Conservation (phyloP, 768 basidiomycete genomes). For the Termitomyces sp. region DNA sequence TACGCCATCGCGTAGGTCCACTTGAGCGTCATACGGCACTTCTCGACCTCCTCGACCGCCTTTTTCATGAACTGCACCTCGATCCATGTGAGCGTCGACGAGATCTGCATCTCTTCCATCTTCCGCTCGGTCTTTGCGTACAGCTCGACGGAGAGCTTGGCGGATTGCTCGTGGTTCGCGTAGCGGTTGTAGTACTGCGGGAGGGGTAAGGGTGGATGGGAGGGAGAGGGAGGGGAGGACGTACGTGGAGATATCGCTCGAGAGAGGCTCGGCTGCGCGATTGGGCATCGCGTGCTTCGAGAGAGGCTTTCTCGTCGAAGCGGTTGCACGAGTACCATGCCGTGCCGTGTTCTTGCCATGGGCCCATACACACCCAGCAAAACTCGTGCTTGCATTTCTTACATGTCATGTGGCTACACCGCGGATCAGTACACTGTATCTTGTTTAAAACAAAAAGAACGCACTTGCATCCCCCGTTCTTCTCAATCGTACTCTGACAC, state of each 20-base stretch:
- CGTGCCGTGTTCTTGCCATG: constrained; percentile 96
- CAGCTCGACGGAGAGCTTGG: constrained; percentile 88
- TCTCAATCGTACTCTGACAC: constrained; percentile 98
- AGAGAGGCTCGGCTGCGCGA: constrained; percentile 85
- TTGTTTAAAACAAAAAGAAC: constrained; percentile 25
- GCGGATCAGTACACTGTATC: neutral
- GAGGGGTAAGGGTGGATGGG: constrained; percentile 1
- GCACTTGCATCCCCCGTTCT: constrained; percentile 99
- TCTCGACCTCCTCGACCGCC: constrained; percentile 87
- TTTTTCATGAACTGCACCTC: constrained; percentile 99
- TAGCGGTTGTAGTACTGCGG: constrained; percentile 95
- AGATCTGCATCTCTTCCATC: constrained; percentile 99
- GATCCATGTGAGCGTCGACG: constrained; percentile 92
- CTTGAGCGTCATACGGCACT: constrained; percentile 92
- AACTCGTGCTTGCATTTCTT: constrained; percentile 99
- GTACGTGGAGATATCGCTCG: constrained; percentile 92
- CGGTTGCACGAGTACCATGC: constrained; percentile 98
- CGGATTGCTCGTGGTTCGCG: constrained; percentile 99
- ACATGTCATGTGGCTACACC: constrained; percentile 94
- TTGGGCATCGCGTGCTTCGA: constrained; percentile 88
- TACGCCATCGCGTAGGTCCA: constrained; percentile 99
- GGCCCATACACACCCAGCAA: constrained; percentile 99
- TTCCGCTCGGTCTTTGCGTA: constrained; percentile 98
- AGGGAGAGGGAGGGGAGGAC: constrained; percentile 21
- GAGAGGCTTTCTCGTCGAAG: constrained; percentile 87